Percentiles rank a stretch among this genome's conserved stretches.
These are phyloP conservation scores for Candida xiaguanensis DNA, from an alignment of 805 yeast genomes.

Conservation along the genomic window DNA sequence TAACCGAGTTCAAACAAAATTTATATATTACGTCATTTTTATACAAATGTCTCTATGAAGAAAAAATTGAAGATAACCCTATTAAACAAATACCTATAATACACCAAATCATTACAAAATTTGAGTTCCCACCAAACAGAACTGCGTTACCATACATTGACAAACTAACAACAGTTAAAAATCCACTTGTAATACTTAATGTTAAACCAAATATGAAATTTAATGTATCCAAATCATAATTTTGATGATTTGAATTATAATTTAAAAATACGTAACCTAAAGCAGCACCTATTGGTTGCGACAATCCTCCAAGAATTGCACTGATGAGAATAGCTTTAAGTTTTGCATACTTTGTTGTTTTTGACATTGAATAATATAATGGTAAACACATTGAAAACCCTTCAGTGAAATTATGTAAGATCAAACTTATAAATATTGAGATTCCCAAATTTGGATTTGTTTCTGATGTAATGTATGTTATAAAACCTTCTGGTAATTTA, in stretches of 20 bases:
- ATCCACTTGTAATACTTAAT: slow-evolving; percentile 78
- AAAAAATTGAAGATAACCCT: slow-evolving; percentile 24
- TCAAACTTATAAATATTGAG: slow-evolving; percentile 76
- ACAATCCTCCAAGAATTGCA: slow-evolving; percentile 69
- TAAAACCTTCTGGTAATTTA: slow-evolving; percentile 93
- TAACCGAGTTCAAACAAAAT: too few species aligned
- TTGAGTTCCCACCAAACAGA: slow-evolving; percentile 71
- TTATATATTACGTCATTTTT: neutral
- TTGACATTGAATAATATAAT: slow-evolving; percentile 64
- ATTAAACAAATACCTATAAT: slow-evolving; percentile 58
- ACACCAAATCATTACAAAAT: slow-evolving; percentile 55
- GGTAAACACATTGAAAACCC: slow-evolving; percentile 95
- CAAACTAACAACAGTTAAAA: slow-evolving; percentile 72
- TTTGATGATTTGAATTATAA: slow-evolving; percentile 24
- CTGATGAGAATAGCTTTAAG: slow-evolving; percentile 61
- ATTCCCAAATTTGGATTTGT: slow-evolving; percentile 62
- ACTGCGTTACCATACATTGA: slow-evolving; percentile 86
- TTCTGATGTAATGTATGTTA: slow-evolving; percentile 78
- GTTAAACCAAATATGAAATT: slow-evolving; percentile 56
- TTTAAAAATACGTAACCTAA: slow-evolving; percentile 52
- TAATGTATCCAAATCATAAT: slow-evolving; percentile 26
- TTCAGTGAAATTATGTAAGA: slow-evolving; percentile 88
- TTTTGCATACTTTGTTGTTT: slow-evolving; percentile 37
- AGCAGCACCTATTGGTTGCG: slow-evolving; percentile 89
- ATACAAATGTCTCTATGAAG: neutral